These are phyloP conservation scores for Sequoia sempervirens DNA, from an alignment of 75 land plant species.

Conservation along the genomic window DNA sequence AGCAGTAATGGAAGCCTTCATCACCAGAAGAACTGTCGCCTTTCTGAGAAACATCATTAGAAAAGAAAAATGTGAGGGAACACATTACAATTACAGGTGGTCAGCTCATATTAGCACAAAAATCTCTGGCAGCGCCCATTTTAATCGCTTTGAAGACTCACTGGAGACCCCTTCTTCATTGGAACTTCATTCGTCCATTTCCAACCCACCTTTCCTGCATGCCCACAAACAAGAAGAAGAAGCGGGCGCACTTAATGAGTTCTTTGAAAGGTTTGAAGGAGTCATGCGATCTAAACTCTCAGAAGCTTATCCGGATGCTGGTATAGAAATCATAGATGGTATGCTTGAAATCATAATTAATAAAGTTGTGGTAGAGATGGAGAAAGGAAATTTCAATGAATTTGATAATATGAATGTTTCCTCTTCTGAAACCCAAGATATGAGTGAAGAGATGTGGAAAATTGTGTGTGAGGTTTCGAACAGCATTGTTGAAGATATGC, in stretches of 20 bases:
- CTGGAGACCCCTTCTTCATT: background rate
- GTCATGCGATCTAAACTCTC: constrained; percentile 38
- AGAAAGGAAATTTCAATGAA: constrained; percentile 16
- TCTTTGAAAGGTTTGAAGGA: constrained; percentile 49
- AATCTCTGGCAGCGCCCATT: background rate
- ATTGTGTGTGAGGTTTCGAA: constrained; percentile 52
- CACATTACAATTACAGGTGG: background rate
- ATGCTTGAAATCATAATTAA: constrained; percentile 47
- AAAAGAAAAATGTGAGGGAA: background rate
- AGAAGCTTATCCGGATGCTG: constrained; percentile 29
- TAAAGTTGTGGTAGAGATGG: constrained; percentile 44
- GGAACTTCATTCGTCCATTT: background rate
- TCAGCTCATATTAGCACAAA: background rate
- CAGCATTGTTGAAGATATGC: constrained; percentile 46
- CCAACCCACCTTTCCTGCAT: background rate
- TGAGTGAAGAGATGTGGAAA: constrained; percentile 63
- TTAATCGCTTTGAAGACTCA: background rate
- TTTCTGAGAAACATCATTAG: background rate
- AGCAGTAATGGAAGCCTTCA: background rate
- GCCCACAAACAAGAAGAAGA: constrained; percentile 11
- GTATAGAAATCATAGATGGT: constrained; percentile 28
- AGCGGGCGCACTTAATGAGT: constrained; percentile 33
- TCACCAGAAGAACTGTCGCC: background rate
- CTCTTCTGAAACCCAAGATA: constrained; percentile 16
- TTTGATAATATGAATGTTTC: constrained; percentile 11